Percentiles rank a stretch among this genome's conserved stretches.
Conservation (phyloP, 345 rosid genomes). For the Limnanthes douglasii region DNA sequence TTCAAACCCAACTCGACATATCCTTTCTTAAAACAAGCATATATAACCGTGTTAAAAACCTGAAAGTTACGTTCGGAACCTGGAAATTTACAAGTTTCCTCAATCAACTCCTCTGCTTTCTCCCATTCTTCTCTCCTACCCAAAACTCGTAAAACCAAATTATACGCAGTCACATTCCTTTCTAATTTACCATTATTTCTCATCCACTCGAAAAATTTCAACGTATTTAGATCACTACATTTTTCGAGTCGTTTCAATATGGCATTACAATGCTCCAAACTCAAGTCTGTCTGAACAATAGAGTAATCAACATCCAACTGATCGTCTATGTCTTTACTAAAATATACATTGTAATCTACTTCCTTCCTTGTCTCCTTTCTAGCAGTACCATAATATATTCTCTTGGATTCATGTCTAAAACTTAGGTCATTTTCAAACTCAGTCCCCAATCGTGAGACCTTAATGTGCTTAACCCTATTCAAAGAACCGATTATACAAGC, state of each 20-base stretch:
- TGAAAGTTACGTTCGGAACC: constrained; percentile 29
- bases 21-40: constrained; percentile 42
- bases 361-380: constrained; percentile 20
- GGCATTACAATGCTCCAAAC: constrained; percentile 39
- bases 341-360: constrained; percentile 14
- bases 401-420: constrained; percentile 10
- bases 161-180: constrained; percentile 47
- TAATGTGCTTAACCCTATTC: constrained; percentile 19
- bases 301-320: constrained; percentile 41
- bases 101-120: constrained; percentile 37
- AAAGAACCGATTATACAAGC: constrained; percentile 16
- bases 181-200: constrained; percentile 41
- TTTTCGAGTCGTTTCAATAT: constrained; percentile 60
- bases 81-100: constrained; percentile 17
- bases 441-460: constrained; percentile 24
- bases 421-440: constrained; percentile 14
- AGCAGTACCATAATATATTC: constrained; percentile 2
- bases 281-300: constrained; percentile 22
- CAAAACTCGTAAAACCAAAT: constrained; percentile 58
- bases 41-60: constrained; percentile 62
- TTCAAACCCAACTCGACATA: constrained; percentile 32
- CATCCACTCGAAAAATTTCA: constrained; percentile 79
- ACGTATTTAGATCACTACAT: constrained; percentile 32
- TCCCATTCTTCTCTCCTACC: constrained; percentile 69
- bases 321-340: constrained; percentile 16